phyloP scores from a whole-genome alignment of 495 filamentous ascomycete genomes.

The Aspergillus mulundensis region DNA sequence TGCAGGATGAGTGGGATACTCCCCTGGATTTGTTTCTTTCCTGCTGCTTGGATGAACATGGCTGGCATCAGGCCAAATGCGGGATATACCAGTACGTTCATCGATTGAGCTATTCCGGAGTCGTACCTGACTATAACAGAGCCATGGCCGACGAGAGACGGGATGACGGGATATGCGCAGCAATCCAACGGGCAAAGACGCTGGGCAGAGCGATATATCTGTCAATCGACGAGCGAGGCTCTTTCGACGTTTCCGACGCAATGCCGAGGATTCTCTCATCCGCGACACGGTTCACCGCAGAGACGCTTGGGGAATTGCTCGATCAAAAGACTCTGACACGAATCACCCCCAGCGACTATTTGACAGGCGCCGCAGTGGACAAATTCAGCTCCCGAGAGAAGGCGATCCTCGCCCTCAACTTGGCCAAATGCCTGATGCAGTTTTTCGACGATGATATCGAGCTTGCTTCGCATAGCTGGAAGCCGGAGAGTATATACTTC shows the following conservation, averaged over 20 bases:
- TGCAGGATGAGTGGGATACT: background rate
- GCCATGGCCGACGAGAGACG: background rate
- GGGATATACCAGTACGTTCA: background rate
- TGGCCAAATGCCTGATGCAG: background rate
- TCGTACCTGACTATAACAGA: background rate
- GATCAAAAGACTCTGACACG: conserved; percentile 1
- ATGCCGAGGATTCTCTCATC: background rate
- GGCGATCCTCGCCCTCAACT: background rate
- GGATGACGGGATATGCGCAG: background rate
- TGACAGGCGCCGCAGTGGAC: background rate
- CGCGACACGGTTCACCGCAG: background rate
- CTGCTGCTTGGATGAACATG: background rate
- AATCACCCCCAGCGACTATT: conserved; percentile 1
- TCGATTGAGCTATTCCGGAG: background rate
- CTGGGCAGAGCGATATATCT: background rate
- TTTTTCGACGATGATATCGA: conserved; percentile 4
- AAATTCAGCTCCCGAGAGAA: conserved; percentile 3
- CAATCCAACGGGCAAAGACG: background rate
- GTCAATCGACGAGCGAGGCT: background rate
- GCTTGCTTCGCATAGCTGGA: background rate
- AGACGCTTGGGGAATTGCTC: conserved; percentile 1
- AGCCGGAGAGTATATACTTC: conserved; percentile 3
- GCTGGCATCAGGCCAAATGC: conserved; percentile 3
- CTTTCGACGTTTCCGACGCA: background rate
- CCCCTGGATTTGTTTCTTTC: conserved; percentile 5